These are phyloP conservation scores for Solanum stenotomum DNA, from an alignment of 257 asterid species.

Conservation along the genomic window DNA sequence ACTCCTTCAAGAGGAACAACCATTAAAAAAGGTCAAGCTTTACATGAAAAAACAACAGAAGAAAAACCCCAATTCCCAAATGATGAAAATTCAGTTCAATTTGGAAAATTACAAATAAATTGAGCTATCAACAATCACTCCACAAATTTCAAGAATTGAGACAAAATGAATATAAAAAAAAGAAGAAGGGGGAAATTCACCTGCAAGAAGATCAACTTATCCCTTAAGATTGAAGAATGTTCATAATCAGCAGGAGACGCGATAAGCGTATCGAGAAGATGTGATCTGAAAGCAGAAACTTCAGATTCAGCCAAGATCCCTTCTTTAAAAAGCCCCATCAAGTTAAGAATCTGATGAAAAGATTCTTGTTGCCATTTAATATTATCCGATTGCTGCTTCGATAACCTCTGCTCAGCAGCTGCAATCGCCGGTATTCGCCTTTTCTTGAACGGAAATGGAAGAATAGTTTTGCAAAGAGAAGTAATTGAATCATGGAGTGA, in stretches of 20 bases:
- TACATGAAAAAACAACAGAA: background rate
- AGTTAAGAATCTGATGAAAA: constrained; percentile 74
- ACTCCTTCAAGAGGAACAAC: background rate
- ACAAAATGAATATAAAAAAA: background rate
- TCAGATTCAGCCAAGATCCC: constrained; percentile 65
- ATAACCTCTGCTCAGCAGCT: constrained; percentile 80
- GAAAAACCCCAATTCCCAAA: background rate
- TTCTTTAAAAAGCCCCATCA: constrained; percentile 82
- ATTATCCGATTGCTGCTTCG: constrained; percentile 83
- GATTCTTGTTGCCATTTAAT: constrained; percentile 97
- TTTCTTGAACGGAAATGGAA: constrained; percentile 87
- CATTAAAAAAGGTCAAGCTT: background rate
- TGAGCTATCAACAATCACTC: background rate
- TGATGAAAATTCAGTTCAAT: background rate
- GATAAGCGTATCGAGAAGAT: constrained; percentile 62
- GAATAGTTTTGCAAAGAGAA: constrained; percentile 75
- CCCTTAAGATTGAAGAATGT: constrained; percentile 54
- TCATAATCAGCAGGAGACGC: constrained; percentile 69
- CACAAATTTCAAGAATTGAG: background rate
- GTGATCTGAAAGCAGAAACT: constrained; percentile 69
- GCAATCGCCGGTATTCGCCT: constrained; percentile 70
- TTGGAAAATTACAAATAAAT: background rate
- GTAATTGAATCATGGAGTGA: constrained; percentile 78
- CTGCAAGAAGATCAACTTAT: constrained; percentile 89
- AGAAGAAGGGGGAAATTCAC: constrained; percentile 11